A percentile compares a stretch with the other conserved stretches of the same genome.
phyloP scores from a whole-genome alignment of 108 stramenopile genomes.

The Cyclotella distinguenda region DNA sequence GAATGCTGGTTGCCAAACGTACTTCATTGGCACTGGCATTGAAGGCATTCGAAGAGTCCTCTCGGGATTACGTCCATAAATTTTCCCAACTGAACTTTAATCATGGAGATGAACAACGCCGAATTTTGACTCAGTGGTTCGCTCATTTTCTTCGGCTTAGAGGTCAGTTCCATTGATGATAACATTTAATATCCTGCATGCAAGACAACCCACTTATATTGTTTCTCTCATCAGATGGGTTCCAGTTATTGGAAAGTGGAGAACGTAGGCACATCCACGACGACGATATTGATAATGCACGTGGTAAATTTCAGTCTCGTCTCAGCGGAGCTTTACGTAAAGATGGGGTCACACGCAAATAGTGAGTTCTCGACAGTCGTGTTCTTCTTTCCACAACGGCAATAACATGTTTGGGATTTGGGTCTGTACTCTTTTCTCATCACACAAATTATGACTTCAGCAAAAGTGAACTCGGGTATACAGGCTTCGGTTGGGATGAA shows the following conservation, averaged over 20 bases:
- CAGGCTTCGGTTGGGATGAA: conserved; percentile 80
- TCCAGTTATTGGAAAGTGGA: conserved; percentile 71
- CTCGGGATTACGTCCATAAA: conserved; percentile 5
- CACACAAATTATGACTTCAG: background rate
- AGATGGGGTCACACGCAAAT: conserved; percentile 75
- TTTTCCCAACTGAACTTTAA: background rate
- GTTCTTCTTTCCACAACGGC: no score
- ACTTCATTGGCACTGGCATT: conserved; percentile 23
- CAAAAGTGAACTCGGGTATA: conserved; percentile 48
- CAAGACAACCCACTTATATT: background rate
- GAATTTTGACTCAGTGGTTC: conserved; percentile 30
- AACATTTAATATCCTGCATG: background rate
- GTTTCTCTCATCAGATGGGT: conserved; percentile 52
- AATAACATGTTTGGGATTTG: no score
- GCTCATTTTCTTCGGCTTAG: conserved; percentile 57
- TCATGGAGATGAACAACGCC: background rate
- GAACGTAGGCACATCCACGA: conserved; percentile 76
- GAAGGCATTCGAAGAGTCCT: conserved; percentile 18
- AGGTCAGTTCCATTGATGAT: background rate
- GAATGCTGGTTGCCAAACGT: conserved; percentile 26
- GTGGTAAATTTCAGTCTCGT: conserved; percentile 20
- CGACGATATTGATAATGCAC: conserved; percentile 20
- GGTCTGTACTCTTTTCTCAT: background rate
- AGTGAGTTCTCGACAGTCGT: no score
- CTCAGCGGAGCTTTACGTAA: conserved; percentile 22